Conservation (phyloP, 352 stramenopile genomes). For the Pythium aquatile region DNA sequence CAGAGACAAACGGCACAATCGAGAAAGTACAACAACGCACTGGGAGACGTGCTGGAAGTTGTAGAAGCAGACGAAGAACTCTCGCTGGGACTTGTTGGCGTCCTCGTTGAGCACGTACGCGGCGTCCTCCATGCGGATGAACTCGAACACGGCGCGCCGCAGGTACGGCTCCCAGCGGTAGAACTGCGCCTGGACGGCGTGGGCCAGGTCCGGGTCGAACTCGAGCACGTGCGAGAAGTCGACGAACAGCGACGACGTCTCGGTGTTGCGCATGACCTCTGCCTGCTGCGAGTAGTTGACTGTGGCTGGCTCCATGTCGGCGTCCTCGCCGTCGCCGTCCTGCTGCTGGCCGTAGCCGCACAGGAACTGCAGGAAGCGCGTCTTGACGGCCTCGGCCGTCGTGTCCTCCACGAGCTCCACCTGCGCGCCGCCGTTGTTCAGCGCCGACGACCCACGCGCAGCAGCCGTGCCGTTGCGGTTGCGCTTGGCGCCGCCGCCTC, state of each 20-base stretch:
- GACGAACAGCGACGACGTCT: slow-evolving; percentile 87
- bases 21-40: slow-evolving; percentile 34
- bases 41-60: slow-evolving; percentile 87
- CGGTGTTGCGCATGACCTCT: slow-evolving; percentile 83
- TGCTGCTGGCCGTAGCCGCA: slow-evolving; percentile 65
- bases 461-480: slow-evolving; percentile 31
- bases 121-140: slow-evolving; percentile 71
- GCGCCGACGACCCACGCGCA: slow-evolving; percentile 19
- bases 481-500: slow-evolving; percentile 34
- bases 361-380: slow-evolving; percentile 81
- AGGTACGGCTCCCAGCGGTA: slow-evolving; percentile 85
- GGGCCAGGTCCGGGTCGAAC: slow-evolving; percentile 77
- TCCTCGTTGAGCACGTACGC: slow-evolving; percentile 80
- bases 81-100: slow-evolving; percentile 71
- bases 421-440: slow-evolving; percentile 39
- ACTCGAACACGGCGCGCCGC: slow-evolving; percentile 71
- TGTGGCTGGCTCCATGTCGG: slow-evolving; percentile 21
- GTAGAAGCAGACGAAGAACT: slow-evolving; percentile 90
- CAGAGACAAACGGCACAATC: slow-evolving; percentile 18
- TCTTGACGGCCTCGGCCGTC: slow-evolving; percentile 81
- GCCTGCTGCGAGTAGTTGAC: slow-evolving; percentile 86
- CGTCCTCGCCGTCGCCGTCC: slow-evolving; percentile 11
- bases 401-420: slow-evolving; percentile 63
- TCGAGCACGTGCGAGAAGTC: slow-evolving; percentile 85
- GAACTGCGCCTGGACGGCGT: slow-evolving; percentile 83